phyloP scores from a whole-genome alignment of 176 grass and related monocot genomes.

The Leersia perrieri region DNA sequence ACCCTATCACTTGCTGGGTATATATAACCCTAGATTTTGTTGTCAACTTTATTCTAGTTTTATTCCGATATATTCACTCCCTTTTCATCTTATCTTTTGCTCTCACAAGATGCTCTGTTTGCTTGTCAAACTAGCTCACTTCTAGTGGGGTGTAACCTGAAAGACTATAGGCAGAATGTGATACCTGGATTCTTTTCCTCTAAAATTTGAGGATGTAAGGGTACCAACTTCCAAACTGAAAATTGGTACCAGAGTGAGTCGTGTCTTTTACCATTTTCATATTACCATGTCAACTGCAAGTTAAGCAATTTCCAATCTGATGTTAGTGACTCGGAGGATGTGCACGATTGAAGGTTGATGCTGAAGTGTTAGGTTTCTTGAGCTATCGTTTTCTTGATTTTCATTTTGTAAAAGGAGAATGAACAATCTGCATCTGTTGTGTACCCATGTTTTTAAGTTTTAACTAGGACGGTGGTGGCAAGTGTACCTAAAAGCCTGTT shows the following conservation, averaged over 20 bases:
- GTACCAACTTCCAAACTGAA: neutral
- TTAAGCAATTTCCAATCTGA: neutral
- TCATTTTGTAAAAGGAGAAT: neutral
- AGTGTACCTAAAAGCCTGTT: neutral
- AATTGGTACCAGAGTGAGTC: neutral
- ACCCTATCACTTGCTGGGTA: neutral
- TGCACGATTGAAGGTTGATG: neutral
- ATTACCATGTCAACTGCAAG: neutral
- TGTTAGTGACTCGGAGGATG: neutral
- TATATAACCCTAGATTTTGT: conserved; percentile 11
- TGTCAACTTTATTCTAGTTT: conserved; percentile 31
- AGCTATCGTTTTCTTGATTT: neutral
- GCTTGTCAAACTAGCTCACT: conserved; percentile 32
- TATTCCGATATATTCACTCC: neutral
- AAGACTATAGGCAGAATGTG: conserved; percentile 1
- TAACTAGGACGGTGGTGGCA: neutral
- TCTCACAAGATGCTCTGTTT: conserved; percentile 34
- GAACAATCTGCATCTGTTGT: neutral
- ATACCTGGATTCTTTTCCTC: neutral
- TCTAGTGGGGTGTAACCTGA: neutral
- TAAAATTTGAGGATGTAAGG: neutral
- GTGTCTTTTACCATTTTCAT: neutral
- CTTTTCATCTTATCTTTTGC: conserved; percentile 26
- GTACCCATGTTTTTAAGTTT: neutral
- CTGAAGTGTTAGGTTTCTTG: neutral